Conservation (phyloP, 441 rosid species). For the Eutrema salsugineum region DNA sequence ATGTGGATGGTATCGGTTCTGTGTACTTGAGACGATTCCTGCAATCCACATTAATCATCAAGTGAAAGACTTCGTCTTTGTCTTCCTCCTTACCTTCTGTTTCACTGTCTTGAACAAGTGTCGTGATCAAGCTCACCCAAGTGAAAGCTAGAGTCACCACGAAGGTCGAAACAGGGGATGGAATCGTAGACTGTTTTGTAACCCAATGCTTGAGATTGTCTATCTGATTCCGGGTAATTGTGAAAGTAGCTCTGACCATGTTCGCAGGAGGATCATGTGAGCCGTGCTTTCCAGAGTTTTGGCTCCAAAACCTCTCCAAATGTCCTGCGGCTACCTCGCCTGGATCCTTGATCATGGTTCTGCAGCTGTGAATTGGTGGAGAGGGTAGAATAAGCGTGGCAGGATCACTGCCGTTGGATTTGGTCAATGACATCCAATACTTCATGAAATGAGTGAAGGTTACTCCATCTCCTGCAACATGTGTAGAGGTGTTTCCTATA, state of each 20-base stretch:
- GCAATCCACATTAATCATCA: slow-evolving; percentile 30
- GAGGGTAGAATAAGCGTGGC: background rate
- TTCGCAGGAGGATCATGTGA: background rate
- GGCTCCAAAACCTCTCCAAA: slow-evolving; percentile 27
- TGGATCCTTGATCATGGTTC: slow-evolving; percentile 39
- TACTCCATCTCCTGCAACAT: slow-evolving; percentile 52
- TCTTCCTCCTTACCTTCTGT: background rate
- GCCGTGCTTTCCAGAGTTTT: background rate
- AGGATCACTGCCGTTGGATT: background rate
- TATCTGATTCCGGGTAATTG: slow-evolving; percentile 16
- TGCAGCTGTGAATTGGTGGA: slow-evolving; percentile 28
- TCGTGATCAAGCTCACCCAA: slow-evolving; percentile 19
- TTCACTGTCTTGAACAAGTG: background rate
- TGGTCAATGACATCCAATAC: slow-evolving; percentile 45
- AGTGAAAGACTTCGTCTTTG: slow-evolving; percentile 5
- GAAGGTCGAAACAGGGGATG: slow-evolving; percentile 7
- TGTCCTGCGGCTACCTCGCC: slow-evolving; percentile 23
- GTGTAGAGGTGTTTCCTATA: slow-evolving; percentile 36
- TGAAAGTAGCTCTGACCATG: slow-evolving; percentile 40
- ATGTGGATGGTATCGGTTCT: slow-evolving; percentile 15
- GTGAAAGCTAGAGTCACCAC: slow-evolving; percentile 21
- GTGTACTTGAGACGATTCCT: slow-evolving; percentile 21
- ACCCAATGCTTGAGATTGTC: slow-evolving; percentile 30
- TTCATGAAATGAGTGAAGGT: slow-evolving; percentile 47
- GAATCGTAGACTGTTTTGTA: background rate